phyloP scores from a whole-genome alignment of 345 rosid genomes.

The Aquilaria sinensis region DNA sequence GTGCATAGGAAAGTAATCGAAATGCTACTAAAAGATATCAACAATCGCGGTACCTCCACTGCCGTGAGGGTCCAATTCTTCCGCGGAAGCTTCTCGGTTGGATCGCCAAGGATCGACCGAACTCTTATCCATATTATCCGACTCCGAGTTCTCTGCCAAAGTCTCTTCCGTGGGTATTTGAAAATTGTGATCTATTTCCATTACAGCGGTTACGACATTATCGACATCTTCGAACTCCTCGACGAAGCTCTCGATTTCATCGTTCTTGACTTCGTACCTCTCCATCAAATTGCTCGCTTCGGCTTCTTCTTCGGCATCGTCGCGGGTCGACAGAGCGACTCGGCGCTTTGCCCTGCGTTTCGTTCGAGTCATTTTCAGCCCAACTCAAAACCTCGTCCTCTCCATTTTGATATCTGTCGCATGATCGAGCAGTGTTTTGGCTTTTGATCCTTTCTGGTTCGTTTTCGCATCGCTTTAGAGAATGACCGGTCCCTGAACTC shows the following conservation, averaged over 20 bases:
- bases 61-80: not conserved
- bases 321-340: not conserved
- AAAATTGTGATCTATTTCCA: not conserved
- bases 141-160: not conserved
- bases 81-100: not conserved
- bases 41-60: not conserved
- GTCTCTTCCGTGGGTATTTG: too few species aligned
- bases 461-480: too few species aligned
- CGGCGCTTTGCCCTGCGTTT: conserved; percentile 11
- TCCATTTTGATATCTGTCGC: too few species aligned
- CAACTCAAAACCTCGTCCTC: not conserved
- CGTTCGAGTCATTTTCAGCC: conserved; percentile 6
- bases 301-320: not conserved
- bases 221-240: conserved; percentile 16
- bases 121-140: not conserved
- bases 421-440: too few species aligned
- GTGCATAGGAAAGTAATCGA: not conserved
- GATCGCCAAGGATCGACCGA: not conserved
- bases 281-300: not conserved
- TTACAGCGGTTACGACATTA: conserved; percentile 4
- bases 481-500: not conserved
- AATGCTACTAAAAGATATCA: not conserved
- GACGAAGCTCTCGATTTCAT: conserved; percentile 5
- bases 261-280: not conserved
- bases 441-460: too few species aligned